Evolutionary conservation across 805 yeast genomes (phyloP), one percentile per base, ranked within the genome.

Genomic region (Kodamaea leandrae): DNA sequence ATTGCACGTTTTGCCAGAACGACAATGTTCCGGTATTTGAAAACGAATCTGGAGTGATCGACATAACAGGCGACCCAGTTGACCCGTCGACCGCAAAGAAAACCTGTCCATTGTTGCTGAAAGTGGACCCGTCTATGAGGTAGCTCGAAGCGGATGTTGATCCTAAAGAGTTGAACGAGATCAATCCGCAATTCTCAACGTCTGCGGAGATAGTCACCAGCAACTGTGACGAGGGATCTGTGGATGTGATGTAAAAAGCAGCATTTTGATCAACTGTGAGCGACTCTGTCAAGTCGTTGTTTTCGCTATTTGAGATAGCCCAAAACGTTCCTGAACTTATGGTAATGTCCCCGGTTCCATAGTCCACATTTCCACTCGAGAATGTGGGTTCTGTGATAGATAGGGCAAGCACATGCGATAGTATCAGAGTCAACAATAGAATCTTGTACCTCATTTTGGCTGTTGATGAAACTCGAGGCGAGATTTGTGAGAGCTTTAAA

Each of bases 1-100:
- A 32, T 17, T 10, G 8, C 4, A 38, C 25, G 14, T 16, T 44
- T 41, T 55, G 59, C 32, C 40, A 43, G 41, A 55, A 56, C 25
- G 37, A 46, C 33, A 58, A 46, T 2, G 48, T 15, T 39, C 60
- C 60, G 7, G 46, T 41, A 44, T 57, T 55, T 9, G 32, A 36
- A 15, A 35, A 44, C 4, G 16, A 14, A 5, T 15, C 13, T 13
- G 48, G 16, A 20, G 40, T 38, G 18, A 44, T 29, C 4, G 36
- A 10, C 48, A 44, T 44, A 12, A 32, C 20, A 5, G 44, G 44
- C 17, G 19, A 12, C 7, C 43, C 45, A 17, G 28, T 9, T 6
- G 43, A 24, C 18, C 45, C 45, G 26, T 44, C 45, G 8, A 30
- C 48, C 12, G 44, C 48, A 8, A 45, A 39, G 27, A 18, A 45